Conservation (phyloP, 148 eudicot species). For the Amaranthus cruentus region DNA sequence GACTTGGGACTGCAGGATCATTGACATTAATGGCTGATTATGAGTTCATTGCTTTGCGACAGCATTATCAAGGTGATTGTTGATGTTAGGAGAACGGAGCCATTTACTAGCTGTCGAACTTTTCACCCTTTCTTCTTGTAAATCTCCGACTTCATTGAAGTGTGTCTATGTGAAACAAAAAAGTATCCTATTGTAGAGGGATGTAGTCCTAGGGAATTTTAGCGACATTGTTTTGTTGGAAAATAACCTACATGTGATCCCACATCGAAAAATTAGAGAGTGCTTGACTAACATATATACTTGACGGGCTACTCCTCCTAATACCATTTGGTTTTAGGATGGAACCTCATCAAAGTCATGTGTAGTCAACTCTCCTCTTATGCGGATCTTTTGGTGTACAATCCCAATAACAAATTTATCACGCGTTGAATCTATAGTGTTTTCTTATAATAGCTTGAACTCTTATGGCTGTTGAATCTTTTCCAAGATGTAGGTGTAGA, state of each 20-base stretch:
- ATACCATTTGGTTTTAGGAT: no score
- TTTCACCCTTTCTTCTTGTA: neutral
- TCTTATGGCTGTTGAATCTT: neutral
- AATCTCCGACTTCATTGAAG: no score
- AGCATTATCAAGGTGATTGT: neutral
- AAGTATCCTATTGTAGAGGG: neutral
- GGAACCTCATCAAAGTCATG: no score
- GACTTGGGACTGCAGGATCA: neutral
- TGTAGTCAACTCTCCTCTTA: no score
- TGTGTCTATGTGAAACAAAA: neutral
- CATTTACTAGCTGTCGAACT: neutral
- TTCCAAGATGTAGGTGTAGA: neutral
- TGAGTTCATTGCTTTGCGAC: neutral
- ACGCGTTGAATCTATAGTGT: neutral
- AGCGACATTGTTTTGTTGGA: neutral
- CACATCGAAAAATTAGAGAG: no score
- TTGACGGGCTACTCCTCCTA: no score
- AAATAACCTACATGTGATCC: no score
- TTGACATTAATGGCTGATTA: neutral
- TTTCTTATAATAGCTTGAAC: neutral
- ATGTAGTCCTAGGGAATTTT: neutral
- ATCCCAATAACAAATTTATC: no score
- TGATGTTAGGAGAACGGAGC: neutral
- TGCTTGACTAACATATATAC: no score
- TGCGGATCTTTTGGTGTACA: no score